phyloP scores from a whole-genome alignment of 805 yeast genomes.

The Saccharomycopsis vini region DNA sequence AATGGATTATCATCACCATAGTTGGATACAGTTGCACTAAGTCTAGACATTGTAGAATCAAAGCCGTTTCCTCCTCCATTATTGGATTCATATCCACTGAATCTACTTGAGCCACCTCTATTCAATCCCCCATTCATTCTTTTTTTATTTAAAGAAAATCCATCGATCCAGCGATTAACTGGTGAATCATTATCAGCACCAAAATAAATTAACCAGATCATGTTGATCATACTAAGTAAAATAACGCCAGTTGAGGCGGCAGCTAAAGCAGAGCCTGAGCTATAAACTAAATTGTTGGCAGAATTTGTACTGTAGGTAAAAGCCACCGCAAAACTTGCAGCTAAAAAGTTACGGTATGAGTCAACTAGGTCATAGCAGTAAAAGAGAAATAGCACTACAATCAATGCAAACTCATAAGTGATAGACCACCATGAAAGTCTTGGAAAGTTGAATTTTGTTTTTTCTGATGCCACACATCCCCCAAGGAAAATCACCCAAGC shows the following conservation, averaged over 20 bases:
- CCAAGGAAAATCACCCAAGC: constrained; percentile 87
- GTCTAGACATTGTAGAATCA: constrained; percentile 15
- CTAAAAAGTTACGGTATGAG: constrained; percentile 47
- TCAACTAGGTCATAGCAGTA: constrained; percentile 59
- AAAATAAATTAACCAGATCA: constrained; percentile 80
- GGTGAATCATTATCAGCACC: constrained; percentile 92
- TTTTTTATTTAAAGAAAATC: constrained; percentile 52
- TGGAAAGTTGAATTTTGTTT: constrained; percentile 41
- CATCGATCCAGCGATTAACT: constrained; percentile 73
- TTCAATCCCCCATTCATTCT: constrained; percentile 8
- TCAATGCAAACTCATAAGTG: constrained; percentile 62
- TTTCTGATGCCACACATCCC: constrained; percentile 57
- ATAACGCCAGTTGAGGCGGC: constrained; percentile 94
- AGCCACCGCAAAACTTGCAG: constrained; percentile 47
- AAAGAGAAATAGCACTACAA: constrained; percentile 40
- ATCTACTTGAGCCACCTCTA: constrained; percentile 10
- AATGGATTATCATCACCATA: constrained; percentile 19
- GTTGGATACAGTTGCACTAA: constrained; percentile 15
- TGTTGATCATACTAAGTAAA: constrained; percentile 67
- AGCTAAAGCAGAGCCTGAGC: constrained; percentile 51
- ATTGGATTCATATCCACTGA: constrained; percentile 11
- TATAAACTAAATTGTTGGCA: constrained; percentile 70
- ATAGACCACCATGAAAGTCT: constrained; percentile 96
- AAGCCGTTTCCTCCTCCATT: constrained; percentile 14
- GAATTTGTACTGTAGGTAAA: constrained; percentile 80